Conservation (phyloP, 805 yeast species). For the Starmera dryadoides region DNA sequence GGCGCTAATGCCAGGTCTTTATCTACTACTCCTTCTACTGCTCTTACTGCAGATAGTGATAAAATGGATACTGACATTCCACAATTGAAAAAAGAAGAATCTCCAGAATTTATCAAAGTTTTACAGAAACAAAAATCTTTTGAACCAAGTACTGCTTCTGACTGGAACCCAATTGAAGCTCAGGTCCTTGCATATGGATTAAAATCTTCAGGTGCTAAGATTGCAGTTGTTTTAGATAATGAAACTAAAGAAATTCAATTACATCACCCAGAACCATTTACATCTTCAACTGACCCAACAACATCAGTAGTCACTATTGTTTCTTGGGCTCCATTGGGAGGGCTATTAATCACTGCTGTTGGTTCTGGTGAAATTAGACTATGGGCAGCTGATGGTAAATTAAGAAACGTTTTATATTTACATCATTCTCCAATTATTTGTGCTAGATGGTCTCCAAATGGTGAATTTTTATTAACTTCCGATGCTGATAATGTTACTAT, state of each 20-base stretch:
- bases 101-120: slow-evolving; percentile 24
- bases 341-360: slow-evolving; percentile 53
- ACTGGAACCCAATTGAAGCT: slow-evolving; percentile 49
- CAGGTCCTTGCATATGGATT: slow-evolving; percentile 49
- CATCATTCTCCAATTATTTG: slow-evolving; percentile 49
- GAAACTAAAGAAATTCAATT: slow-evolving; percentile 10
- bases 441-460: slow-evolving; percentile 54
- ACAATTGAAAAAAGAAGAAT: slow-evolving; percentile 3
- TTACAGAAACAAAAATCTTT: slow-evolving; percentile 31
- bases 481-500: slow-evolving; percentile 49
- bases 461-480: slow-evolving; percentile 47
- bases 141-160: slow-evolving; percentile 36
- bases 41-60: not conserved
- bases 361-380: slow-evolving; percentile 67
- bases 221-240: slow-evolving; percentile 23
- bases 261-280: slow-evolving; percentile 2
- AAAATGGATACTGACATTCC: not conserved
- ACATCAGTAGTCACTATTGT: slow-evolving; percentile 26
- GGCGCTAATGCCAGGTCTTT: not conserved
- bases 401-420: slow-evolving; percentile 45
- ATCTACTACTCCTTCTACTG: not conserved
- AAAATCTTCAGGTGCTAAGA: slow-evolving; percentile 38
- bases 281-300: slow-evolving; percentile 24
- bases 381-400: slow-evolving; percentile 70
- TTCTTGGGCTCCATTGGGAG: slow-evolving; percentile 66